Evolutionary conservation across 176 grass and related monocot species (phyloP).

Genomic region (barley (Hordeum vulgare)): MorexV3_pseudomolecules_assembly NC_058524.1:24213604-24214103

Average conservation of each 20-base stretch:
- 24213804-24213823: no score
- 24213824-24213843: no score
- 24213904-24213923: neutral
- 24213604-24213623: neutral
- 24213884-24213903: neutral
- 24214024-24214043: neutral
- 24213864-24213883: neutral
- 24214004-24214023: neutral
- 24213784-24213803: no score
- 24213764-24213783: neutral
- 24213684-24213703: neutral
- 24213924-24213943: neutral
- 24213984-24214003: constrained; percentile 5
- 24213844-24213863: no score
- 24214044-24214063: neutral
- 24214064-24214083: neutral
- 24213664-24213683: neutral
- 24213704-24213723: neutral
- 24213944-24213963: neutral
- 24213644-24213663: neutral
- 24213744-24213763: neutral
- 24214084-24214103: constrained; percentile 3
- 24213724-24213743: constrained; percentile 21
- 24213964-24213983: neutral
- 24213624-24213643: neutral